Base-by-base conservation (phyloP, 1,284 basidiomycete species). In the Agroathelia rolfsii region DNA sequence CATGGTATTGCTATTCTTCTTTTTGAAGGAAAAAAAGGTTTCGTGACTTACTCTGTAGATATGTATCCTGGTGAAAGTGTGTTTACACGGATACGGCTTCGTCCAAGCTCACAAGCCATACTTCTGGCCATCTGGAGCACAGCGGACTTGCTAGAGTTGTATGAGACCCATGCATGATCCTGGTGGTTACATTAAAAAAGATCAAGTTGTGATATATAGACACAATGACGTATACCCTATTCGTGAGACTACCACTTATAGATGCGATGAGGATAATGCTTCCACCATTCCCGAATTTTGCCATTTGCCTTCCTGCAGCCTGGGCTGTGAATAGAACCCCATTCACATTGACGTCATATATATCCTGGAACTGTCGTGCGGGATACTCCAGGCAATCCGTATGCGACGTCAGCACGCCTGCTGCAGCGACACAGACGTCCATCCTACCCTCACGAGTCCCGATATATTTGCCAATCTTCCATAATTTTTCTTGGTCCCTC, bases 181-280 rank as follows among this genome's bases (percentile, higher is more conserved):
- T 81, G 13, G n/a, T 8, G 16, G 15, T 11, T 9, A 16, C 8
- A 21, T 15, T 14, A 32, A 22, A 18, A 16, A 6, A 37, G 14
- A 35, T 29, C 34, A n/a, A 56, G 50, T 23, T 27, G 9, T n/a
- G 17, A 15, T 13, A 9, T 24, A 7, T 17, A 21, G 16, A 16
- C n/a, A n/a, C n/a, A n/a, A n/a, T n/a, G 23, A 15, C 17, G 38
- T 64, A 32, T 45, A 79, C 85, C 56, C 61, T 73, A 60, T 89
- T 89, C 34, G 84, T 84, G 43, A 90, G 76, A 33, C 76, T 76
- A 11, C 85, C 88, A 28, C 80, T 84, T 83, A 92, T 89, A 38
- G 82, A 87, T 13, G 82, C 87, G 44, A 90, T 77, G 41, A 88
- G 57, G 42, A 87, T 71, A 43, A 92, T 86, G 44, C 83, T 87